These are phyloP conservation scores for Baudoinia panamericana DNA, from an alignment of 495 filamentous ascomycete species.

Conservation along the genomic window DNA sequence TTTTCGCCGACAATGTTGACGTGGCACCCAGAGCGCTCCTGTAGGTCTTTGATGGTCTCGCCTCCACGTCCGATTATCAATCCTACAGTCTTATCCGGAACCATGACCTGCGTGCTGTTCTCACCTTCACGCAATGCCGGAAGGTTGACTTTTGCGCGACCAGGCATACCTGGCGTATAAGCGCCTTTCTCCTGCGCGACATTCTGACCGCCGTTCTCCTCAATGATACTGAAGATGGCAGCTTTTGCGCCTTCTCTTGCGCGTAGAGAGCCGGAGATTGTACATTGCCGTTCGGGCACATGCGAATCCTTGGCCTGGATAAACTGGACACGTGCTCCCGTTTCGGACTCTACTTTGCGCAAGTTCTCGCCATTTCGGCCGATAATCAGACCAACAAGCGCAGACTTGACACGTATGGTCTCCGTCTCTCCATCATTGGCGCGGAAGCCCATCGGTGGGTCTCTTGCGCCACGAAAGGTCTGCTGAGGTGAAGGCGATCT, in stretches of 20 bases:
- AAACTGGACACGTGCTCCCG: conserved; percentile 67
- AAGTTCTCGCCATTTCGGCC: conserved; percentile 73
- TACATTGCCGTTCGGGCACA: conserved; percentile 59
- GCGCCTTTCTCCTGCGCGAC: conserved; percentile 22
- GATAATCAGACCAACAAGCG: conserved; percentile 70
- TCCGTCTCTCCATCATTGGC: conserved; percentile 48
- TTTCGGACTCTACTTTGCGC: conserved; percentile 61
- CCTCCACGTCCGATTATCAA: conserved; percentile 75
- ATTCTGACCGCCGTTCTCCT: conserved; percentile 58
- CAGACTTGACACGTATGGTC: conserved; percentile 61
- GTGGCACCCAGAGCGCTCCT: conserved; percentile 72
- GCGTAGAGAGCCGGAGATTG: conserved; percentile 54
- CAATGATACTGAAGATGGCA: conserved; percentile 68
- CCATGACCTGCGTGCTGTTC: conserved; percentile 70
- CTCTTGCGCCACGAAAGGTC: conserved; percentile 29
- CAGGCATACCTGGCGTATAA: conserved; percentile 17
- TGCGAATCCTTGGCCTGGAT: conserved; percentile 52
- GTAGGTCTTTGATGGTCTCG: conserved; percentile 79
- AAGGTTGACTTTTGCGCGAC: conserved; percentile 32
- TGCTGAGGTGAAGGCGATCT: conserved; percentile 34
- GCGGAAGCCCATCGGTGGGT: conserved; percentile 9
- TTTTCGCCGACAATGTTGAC: conserved; percentile 81
- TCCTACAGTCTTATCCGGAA: conserved; percentile 76
- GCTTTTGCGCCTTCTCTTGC: conserved; percentile 56
- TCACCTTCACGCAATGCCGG: conserved; percentile 55